phyloP scores from a whole-genome alignment of 78 protist genomes.

The Ministeria vibrans region DNA sequence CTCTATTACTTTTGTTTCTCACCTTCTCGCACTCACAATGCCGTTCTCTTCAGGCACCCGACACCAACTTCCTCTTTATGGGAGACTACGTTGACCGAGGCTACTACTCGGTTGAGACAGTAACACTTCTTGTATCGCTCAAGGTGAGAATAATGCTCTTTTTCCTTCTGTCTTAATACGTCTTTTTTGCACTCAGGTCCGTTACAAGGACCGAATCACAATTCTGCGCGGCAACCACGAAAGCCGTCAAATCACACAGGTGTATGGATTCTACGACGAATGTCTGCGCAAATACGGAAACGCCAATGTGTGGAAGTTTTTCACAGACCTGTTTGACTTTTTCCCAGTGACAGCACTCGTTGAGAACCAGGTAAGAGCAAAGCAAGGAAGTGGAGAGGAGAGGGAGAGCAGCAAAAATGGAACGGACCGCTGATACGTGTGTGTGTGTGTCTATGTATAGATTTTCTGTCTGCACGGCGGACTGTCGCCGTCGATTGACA shows the following conservation, averaged over 20 bases:
- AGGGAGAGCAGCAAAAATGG: too few species aligned
- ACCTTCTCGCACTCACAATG: too few species aligned
- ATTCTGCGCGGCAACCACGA: conserved; percentile 97
- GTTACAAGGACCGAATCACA: conserved; percentile 59
- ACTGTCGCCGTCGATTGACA: conserved; percentile 73
- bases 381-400: too few species aligned
- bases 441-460: neutral
- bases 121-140: conserved; percentile 77
- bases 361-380: conserved; percentile 77
- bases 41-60: too few species aligned
- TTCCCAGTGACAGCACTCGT: conserved; percentile 88
- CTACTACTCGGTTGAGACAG: conserved; percentile 90
- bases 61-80: conserved; percentile 92
- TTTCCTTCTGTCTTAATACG: too few species aligned
- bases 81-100: conserved; percentile 99
- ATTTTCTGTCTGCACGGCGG: conserved; percentile 98
- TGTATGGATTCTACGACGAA: conserved; percentile 72
- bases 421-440: too few species aligned
- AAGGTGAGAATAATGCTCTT: too few species aligned
- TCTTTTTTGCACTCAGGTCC: too few species aligned
- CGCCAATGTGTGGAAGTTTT: conserved; percentile 88
- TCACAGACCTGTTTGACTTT: conserved; percentile 90
- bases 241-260: conserved; percentile 90
- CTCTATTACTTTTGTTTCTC: conserved; percentile 14
- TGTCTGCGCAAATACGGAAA: conserved; percentile 94